Base-by-base conservation (phyloP, 305 asterid genomes). In the Rubia peregrina region DNA sequence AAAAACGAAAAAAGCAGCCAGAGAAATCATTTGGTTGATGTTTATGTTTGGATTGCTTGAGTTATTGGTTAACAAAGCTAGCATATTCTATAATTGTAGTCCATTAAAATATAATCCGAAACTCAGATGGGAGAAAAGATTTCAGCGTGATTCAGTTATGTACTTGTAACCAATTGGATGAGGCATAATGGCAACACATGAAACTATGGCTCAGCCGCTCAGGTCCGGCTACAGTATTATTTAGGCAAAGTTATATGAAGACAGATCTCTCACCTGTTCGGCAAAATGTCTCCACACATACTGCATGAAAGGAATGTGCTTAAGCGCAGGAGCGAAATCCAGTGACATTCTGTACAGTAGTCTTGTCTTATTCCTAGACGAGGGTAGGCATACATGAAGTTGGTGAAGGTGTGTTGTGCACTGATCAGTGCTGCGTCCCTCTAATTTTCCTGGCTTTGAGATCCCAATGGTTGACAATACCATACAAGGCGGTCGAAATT, bases 391-490 rank as follows among this genome's bases (percentile, higher is more conserved):
- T 56, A 91, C 96, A 64, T 91, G 96, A 49, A 91, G 90, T 68
- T 91, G 98, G 83, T 91, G 98, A 77, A 91, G 98, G 80, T 91
- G 98, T 0, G 96, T 91, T 3, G 86, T 51, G 48, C 98, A 89
- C 81, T 88, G 90, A 73, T 75, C 73, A 44, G 95, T 83, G 63
- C 82, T 86, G 83, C 88, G 95, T 33, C 98, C 98, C 83, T 91
- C 87, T 81, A 91, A 65, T 78, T 85, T 86, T 43, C 97, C 98
- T 12, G 98, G 98, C 77, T 89, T 88, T 67, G 98, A 91, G 80
- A 91, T 89, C 64, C 95, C 98, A 63, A 86, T 91, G 10, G 98
- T 91, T 36, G 98, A 91, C 41, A 91, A 84, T 42, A 91, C 98
- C 80, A 91, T 86, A 79, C 98, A 91, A 79, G 98, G 98, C 19